These are phyloP conservation scores for Didymella keratinophila DNA, from an alignment of 2,329 filamentous ascomycete species.

Conservation along the genomic window DNA sequence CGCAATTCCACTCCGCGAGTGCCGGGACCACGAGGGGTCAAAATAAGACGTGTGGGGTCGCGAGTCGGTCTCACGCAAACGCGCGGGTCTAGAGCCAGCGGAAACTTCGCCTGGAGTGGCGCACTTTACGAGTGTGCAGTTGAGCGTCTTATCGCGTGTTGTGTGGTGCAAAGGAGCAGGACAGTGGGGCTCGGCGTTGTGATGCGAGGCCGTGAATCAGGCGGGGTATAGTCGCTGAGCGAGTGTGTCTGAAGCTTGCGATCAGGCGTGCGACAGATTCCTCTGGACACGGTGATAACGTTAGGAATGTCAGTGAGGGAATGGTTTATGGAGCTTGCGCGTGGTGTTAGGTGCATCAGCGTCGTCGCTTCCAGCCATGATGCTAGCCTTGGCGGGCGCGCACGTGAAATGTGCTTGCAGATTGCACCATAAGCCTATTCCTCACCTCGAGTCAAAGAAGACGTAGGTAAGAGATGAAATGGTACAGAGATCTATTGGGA, in stretches of 20 bases:
- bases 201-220: slow-evolving; percentile 15
- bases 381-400: slow-evolving; percentile 17
- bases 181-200: slow-evolving; percentile 21
- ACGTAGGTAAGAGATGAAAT: background rate
- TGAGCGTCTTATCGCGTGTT: slow-evolving; percentile 16
- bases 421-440: background rate
- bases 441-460: background rate
- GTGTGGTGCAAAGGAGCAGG: slow-evolving; percentile 14
- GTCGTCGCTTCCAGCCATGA: slow-evolving; percentile 18
- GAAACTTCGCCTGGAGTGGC: slow-evolving; percentile 1
- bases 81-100: slow-evolving; percentile 6
- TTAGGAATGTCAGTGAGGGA: background rate
- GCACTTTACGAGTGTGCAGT: background rate
- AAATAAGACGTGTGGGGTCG: slow-evolving; percentile 42
- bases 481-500: background rate
- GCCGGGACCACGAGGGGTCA: slow-evolving; percentile 35
- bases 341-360: slow-evolving; percentile 2
- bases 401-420: slow-evolving; percentile 11
- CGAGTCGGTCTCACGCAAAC: slow-evolving; percentile 15
- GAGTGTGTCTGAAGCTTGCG: slow-evolving; percentile 6
- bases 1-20: slow-evolving; percentile 31
- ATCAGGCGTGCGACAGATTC: background rate
- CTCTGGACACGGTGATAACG: background rate
- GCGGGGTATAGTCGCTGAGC: slow-evolving; percentile 17
- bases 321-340: slow-evolving; percentile 4